Evolutionary conservation across 768 basidiomycete genomes (phyloP), one percentile per base, ranked within the genome.

Genomic region (Paxillus involutus): DNA sequence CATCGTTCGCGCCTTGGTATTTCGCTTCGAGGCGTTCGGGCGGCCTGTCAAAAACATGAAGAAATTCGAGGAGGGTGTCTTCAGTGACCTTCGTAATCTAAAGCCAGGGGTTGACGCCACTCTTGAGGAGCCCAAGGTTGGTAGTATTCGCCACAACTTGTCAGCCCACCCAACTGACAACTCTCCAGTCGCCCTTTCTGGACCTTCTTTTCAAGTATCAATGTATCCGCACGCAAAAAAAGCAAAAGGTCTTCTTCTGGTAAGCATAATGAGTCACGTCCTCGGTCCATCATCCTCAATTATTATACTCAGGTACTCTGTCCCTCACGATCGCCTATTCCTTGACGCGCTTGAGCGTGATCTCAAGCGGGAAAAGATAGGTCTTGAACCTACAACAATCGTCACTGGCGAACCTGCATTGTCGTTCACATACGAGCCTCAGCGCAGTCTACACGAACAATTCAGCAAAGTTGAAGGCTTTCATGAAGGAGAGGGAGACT

Each of bases 161-260:
- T 21, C 46, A 12, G 29, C 32, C 14, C n/a, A 40, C 51, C 21
- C 21, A 12, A 40, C 50, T 43, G 41, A 59, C 21, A 19, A 29
- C 41, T 11, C 24, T 54, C 13, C 64, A 96, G 94, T 91, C 91
- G 44, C 88, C 90, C 0, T 95, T 98, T 74, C 78, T 98, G 16
- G 95, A 98, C 62, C 80, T 95, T 26, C 75, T 98, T 10, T 97
- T 97, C 83, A 94, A 95, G 71, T 94, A 91, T 63, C 93, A 95
- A 67, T 96, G 94, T 68, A 97, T 98, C 60, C 85, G 95, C 37
- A 98, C 95, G 1, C 95, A 98, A 70, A 98, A 97, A 80, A 98
- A 97, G 75, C 95, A 96, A 75, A 94, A 98, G 71, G 95, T 98
- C n/a, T 98, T 97, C 67, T 97, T 91, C 70, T 98, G 95, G 94